Percentiles rank a stretch among this genome's conserved stretches.
Evolutionary conservation across 2,329 filamentous ascomycete species (phyloP).

Genomic region (Ophiostoma novo-ulmi): DNA sequence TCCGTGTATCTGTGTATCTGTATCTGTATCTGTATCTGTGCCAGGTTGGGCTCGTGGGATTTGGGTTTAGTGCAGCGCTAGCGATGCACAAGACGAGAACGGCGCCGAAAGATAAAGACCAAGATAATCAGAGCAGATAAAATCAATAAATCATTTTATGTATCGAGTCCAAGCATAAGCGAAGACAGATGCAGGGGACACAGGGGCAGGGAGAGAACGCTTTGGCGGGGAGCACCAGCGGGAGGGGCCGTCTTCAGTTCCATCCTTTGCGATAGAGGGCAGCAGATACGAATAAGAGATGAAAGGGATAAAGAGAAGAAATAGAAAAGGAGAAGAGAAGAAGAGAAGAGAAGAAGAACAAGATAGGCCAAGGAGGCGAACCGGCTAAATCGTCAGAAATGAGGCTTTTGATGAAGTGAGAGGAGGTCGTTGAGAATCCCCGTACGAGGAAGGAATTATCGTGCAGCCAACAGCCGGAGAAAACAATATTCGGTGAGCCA

Average conservation of each 20-base stretch:
- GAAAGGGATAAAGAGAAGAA: neutral
- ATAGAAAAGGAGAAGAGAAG: neutral
- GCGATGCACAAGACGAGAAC: constrained; percentile 1
- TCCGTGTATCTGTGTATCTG: too few species aligned
- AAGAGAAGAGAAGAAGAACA: too few species aligned
- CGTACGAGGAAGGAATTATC: too few species aligned
- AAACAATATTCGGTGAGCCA: too few species aligned
- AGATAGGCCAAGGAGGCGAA: neutral
- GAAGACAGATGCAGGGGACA: neutral
- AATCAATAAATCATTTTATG: neutral
- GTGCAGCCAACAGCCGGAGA: too few species aligned
- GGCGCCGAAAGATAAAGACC: neutral
- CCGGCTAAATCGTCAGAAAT: neutral
- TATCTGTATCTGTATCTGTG: neutral
- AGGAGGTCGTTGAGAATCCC: too few species aligned
- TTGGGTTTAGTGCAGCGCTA: constrained; percentile 11
- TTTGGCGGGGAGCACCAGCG: neutral
- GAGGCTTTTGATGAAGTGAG: neutral
- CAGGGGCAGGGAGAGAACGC: constrained; percentile 8
- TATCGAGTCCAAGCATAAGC: neutral
- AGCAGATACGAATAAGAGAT: neutral
- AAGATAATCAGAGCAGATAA: neutral
- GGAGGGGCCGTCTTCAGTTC: constrained; percentile 3
- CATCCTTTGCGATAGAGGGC: neutral
- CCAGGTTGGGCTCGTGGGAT: constrained; percentile 10